Evolutionary conservation across 2,329 filamentous ascomycete species (phyloP), one percentile per base, ranked within the genome.

Genomic region (Botrytis fragariae): DNA sequence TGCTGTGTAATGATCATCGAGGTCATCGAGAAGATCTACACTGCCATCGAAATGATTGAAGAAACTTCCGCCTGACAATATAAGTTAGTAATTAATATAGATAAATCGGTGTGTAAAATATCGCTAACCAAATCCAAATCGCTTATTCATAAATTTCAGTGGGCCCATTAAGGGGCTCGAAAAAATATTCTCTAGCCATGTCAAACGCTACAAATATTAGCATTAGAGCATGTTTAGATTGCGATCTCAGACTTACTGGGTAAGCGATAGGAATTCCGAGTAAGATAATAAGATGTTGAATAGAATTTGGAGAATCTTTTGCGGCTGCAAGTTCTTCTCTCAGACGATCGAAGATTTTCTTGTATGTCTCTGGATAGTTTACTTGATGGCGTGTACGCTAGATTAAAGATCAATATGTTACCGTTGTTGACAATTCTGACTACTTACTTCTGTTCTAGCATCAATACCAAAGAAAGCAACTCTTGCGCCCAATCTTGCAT

Each of bases 41-140:
- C 92, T 95, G 69, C 95, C 95, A 78, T 98, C 95, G 77, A 98
- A 98, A 73, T 94, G 88, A 82, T 98, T 98, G 86, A 98, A 97
- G 62, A 98, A 86, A 70, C 90, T 90, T 67, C 94, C 95, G 7
- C 92, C 92, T 83, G 32, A 60, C 10, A 25, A 45, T n/a, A 6
- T 5, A 32, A 7, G n/a, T 51, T 70, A 48, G 57, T 42, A n/a
- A 14, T 6, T 29, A 9, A 25, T 12, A n/a, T 51, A 8, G 22
- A 35, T 65, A 14, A 32, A 20, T 29, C 7, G 37, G 48, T 44
- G 54, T 39, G 57, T 59, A 14, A 22, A 54, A 32, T 42, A 22
- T 54, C 59, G 79, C 84, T 76, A 78, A 85, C 84, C 89, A 62
- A 97, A 83, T 73, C 95, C 95, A 77, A 98, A 97, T 39, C 95